Base-by-base conservation (phyloP, 163 green algal genomes). In the Coccomyxa subellipsoidea region DNA sequence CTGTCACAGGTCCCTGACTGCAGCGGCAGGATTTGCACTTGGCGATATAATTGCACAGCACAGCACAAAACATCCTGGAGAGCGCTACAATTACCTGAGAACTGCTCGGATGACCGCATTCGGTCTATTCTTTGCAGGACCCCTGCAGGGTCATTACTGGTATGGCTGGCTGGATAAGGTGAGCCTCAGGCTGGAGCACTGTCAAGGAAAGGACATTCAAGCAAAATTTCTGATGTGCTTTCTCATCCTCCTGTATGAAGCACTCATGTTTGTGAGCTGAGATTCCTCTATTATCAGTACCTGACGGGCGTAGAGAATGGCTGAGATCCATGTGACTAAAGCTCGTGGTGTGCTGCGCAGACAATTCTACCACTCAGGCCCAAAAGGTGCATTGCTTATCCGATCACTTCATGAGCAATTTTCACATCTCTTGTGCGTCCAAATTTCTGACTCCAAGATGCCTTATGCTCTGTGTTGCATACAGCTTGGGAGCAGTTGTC, bases 111-210 rank as follows among this genome's bases (percentile, higher is more conserved):
- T 77, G 70, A 38, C 25, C 4, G 76, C 29, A 78, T 81, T 77
- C 38, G 18, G 31, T 34, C 32, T 38, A 25, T 6, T 47, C n/a
- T 76, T 69, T 82, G 37, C 35, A 25, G 21, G 25, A 59, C 70
- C 12, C 4, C 54, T 66, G 66, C 80, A 79, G 66, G 6, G 79
- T n/a, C 37, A 78, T 35, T 69, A 69, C 38, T 70, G 38, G 69
- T 85, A 86, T 29, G 47, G 32, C 10, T 40, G 23, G 31, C 70
- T 77, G 32, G 70, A 77, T 39, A 77, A 53, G 70, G 70, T 77
- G 27, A 32, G 70, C 6, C 70, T n/a, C 66, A 27, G 47, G 21
- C 23, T 18, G 15, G 4, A n/a, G n/a, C n/a, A n/a, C n/a, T n/a
- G n/a, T n/a, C n/a, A n/a, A n/a, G n/a, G n/a, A n/a, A n/a, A n/a